A percentile compares a stretch with the other conserved stretches of the same genome.
phyloP scores from a whole-genome alignment of 2,329 filamentous ascomycete genomes.

The Ophidiomyces ophidiicola region DNA sequence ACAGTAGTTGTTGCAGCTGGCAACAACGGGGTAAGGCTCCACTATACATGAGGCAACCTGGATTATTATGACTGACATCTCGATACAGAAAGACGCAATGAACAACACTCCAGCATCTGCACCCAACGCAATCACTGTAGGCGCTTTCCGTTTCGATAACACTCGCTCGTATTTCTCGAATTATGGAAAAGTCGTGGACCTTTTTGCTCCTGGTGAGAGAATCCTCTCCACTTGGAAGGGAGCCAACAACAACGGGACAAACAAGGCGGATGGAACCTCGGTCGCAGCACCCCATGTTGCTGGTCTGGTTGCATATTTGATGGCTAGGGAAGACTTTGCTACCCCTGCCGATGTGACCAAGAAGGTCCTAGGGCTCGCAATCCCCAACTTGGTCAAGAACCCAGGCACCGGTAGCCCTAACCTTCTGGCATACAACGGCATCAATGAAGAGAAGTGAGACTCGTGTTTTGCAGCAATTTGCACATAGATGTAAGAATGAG shows the following conservation, averaged over 20 bases:
- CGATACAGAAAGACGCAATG: too few species aligned
- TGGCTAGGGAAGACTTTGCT: constrained; percentile 7
- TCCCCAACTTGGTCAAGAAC: constrained; percentile 1
- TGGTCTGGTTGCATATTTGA: too few species aligned
- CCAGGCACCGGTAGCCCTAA: constrained; percentile 4
- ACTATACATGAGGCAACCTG: too few species aligned
- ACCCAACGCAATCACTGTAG: too few species aligned
- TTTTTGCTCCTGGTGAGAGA: constrained; percentile 45
- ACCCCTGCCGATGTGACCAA: background rate
- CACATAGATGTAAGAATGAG: too few species aligned
- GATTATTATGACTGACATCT: background rate
- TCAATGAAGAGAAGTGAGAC: too few species aligned
- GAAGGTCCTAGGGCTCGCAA: constrained; percentile 2
- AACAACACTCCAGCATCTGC: too few species aligned
- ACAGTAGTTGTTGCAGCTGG: constrained; percentile 4
- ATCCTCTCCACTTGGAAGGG: constrained; percentile 43
- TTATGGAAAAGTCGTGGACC: constrained; percentile 37
- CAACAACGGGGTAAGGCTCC: too few species aligned
- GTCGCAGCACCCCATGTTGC: too few species aligned
- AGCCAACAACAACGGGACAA: constrained; percentile 33
- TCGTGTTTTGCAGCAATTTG: too few species aligned
- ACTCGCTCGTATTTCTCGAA: constrained; percentile 32
- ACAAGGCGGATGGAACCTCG: too few species aligned
- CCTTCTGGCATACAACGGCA: constrained; percentile 1
- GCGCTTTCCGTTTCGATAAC: too few species aligned